Evolutionary conservation across 202 grass and related monocot genomes (phyloP).

Genomic region (Dendrocalamus latiflorus): DNA sequence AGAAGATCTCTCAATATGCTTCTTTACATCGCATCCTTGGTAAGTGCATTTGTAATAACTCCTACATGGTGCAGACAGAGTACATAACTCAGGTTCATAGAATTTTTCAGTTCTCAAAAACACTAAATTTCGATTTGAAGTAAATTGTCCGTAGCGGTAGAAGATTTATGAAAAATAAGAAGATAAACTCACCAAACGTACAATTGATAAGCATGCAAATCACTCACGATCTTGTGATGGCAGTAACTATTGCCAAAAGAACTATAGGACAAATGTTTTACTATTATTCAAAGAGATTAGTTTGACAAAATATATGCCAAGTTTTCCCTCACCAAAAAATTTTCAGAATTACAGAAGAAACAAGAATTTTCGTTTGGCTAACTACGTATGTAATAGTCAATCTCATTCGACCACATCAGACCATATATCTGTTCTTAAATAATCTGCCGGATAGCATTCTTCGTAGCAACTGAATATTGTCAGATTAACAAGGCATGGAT

Average conservation of each 20-base stretch:
- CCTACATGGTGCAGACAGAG: slow-evolving; percentile 35
- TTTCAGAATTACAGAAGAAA: not conserved
- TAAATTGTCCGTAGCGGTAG: not conserved
- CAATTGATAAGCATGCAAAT: not conserved
- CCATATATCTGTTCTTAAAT: not conserved
- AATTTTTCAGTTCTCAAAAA: not conserved
- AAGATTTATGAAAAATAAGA: not conserved
- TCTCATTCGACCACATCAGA: not conserved
- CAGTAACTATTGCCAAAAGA: not conserved
- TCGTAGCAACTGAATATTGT: not conserved
- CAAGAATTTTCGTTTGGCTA: not conserved
- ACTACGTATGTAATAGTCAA: not conserved
- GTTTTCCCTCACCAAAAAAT: not conserved
- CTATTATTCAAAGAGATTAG: not conserved
- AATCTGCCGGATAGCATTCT: not conserved
- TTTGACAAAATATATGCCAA: not conserved
- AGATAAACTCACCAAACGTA: too few relatives aligned
- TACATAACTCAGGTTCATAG: not conserved
- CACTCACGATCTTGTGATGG: not conserved
- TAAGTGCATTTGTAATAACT: slow-evolving; percentile 84
- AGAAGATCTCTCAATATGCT: slow-evolving; percentile 61
- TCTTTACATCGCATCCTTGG: slow-evolving; percentile 60
- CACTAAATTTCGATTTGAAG: not conserved
- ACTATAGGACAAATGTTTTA: not conserved
- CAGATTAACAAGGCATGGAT: not conserved